Percentiles rank a stretch among this genome's conserved stretches.
Evolutionary conservation across 2,329 filamentous ascomycete genomes (phyloP).

Genomic region (Monosporascus cannonballus): DNA sequence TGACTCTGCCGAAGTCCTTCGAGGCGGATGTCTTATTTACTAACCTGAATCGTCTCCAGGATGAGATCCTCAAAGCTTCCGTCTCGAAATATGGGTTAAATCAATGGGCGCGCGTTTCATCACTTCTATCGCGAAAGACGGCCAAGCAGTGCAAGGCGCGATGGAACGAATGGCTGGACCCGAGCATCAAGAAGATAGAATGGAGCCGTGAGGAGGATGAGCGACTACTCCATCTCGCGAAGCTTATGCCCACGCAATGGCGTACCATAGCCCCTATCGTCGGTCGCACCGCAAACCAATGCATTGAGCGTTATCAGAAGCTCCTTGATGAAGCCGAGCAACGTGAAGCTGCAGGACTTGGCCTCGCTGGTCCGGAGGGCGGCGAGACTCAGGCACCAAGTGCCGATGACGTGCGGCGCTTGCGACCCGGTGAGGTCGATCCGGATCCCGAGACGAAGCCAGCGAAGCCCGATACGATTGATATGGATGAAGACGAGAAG

Average conservation of each 20-base stretch:
- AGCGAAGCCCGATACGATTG: conserved; percentile 90
- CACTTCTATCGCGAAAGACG: conserved; percentile 92
- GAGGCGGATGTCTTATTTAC: not conserved
- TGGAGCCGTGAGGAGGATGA: conserved; percentile 99
- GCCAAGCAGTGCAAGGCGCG: conserved; percentile 98
- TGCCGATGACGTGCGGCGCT: conserved; percentile 82
- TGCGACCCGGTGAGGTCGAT: conserved; percentile 90
- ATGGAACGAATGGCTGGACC: conserved; percentile 98
- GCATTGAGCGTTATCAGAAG: conserved; percentile 93
- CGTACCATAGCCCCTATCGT: conserved; percentile 96
- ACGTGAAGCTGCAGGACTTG: conserved; percentile 73
- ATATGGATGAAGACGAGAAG: conserved; percentile 98
- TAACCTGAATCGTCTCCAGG: conserved; percentile 38
- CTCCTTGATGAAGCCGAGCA: conserved; percentile 93
- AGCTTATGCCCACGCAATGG: conserved; percentile 99
- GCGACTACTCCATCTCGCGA: conserved; percentile 91
- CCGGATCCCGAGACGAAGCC: conserved; percentile 97
- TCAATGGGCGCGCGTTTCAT: conserved; percentile 98
- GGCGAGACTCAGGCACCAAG: conserved; percentile 82
- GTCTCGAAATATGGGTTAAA: conserved; percentile 94
- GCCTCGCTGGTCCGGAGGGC: conserved; percentile 77
- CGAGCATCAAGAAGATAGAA: conserved; percentile 96
- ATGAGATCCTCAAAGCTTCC: conserved; percentile 95
- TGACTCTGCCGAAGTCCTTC: not conserved
- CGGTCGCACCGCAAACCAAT: conserved; percentile 93